These are phyloP conservation scores for Ganoderma meredithae DNA, from an alignment of 1,284 basidiomycete genomes.

Conservation along the genomic window DNA sequence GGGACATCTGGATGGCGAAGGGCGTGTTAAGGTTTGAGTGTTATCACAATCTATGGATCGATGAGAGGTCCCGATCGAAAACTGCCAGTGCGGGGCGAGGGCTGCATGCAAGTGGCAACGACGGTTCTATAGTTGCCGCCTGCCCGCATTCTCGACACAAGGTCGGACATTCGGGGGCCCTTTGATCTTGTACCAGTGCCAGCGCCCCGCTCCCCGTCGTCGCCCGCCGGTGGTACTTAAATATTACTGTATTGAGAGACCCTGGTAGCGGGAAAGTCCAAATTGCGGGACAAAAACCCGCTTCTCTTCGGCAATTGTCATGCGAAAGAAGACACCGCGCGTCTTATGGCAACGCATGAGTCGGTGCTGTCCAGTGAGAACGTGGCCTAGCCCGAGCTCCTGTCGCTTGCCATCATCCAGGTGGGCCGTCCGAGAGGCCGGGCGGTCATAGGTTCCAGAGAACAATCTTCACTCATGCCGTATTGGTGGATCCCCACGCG, in stretches of 20 bases:
- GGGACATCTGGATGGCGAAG: constrained; percentile 6
- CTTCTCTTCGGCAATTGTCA: constrained; percentile 32
- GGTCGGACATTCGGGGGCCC: constrained; percentile 21
- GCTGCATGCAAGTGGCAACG: constrained; percentile 16
- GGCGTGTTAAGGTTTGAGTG: constrained; percentile 5
- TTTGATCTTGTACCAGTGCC: constrained; percentile 22
- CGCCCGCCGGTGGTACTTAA: constrained; percentile 14
- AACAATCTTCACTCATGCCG: constrained; percentile 17
- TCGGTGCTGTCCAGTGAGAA: constrained; percentile 23
- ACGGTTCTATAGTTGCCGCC: constrained; percentile 9
- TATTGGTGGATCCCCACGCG: constrained; percentile 27
- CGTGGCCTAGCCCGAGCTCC: constrained; percentile 21
- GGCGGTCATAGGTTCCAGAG: constrained; percentile 18
- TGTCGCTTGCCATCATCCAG: constrained; percentile 19
- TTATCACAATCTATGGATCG: constrained; percentile 19
- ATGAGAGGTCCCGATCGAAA: constrained; percentile 12
- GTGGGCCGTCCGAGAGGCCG: constrained; percentile 16
- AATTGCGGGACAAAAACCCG: constrained; percentile 22
- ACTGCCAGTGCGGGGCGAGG: constrained; percentile 14
- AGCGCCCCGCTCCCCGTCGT: constrained; percentile 17
- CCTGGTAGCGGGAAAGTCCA: constrained; percentile 23
- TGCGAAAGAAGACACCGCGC: constrained; percentile 21
- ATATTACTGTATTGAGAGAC: constrained; percentile 23
- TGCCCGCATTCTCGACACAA: constrained; percentile 15
- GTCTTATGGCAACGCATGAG: constrained; percentile 27